Evolutionary conservation across 192 early-diverging fungal genomes (phyloP), one percentile per base, ranked within the genome.

Genomic region (Linnemannia elongata): DNA sequence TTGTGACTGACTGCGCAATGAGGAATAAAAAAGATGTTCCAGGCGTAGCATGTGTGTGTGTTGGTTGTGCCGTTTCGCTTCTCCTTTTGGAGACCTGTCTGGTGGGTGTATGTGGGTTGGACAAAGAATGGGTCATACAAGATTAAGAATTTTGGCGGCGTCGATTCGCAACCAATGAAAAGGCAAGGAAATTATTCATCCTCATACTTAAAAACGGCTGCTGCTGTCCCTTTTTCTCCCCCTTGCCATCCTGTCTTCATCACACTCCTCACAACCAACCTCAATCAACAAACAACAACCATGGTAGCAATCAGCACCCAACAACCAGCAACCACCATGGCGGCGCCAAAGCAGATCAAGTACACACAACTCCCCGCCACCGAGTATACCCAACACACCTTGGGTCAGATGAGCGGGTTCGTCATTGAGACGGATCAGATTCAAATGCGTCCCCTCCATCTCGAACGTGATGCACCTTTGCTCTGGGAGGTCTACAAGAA

Each of bases 401-500:
- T 87, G 33, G 85, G 80, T 3, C 45, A 63, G 35, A 74, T 78
- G 66, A 87, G 44, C 35, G 85, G 85, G 22, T 73, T 36, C 6
- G 15, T 38, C 6, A 87, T 87, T 35, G 85, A 87, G 55, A 87
- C 85, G 17, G 85, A 81, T 63, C 71, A 75, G 71, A 81, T 87
- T 44, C 72, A 49, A 9, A 52, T 87, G 10, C 76, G 72, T 38
- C 85, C 85, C 22, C 8, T 87, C 33, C 47, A 81, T 79, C 75
- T 87, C 4, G 79, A 87, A 20, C 70, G 79, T 3, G 79, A 87
- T 81, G 72, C 66, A 22, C 79, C 85, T 13, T 33, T 70, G 17
- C 35, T 87, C 42, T 87, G 85, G 85, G 52, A 81, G 8, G 60
- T 81, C 9, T 74, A 78, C 72, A 87, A 87, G 80, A 60, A 86